Evolutionary conservation across 257 asterid genomes (phyloP).

Genomic region (Forsythia suspensa): DNA sequence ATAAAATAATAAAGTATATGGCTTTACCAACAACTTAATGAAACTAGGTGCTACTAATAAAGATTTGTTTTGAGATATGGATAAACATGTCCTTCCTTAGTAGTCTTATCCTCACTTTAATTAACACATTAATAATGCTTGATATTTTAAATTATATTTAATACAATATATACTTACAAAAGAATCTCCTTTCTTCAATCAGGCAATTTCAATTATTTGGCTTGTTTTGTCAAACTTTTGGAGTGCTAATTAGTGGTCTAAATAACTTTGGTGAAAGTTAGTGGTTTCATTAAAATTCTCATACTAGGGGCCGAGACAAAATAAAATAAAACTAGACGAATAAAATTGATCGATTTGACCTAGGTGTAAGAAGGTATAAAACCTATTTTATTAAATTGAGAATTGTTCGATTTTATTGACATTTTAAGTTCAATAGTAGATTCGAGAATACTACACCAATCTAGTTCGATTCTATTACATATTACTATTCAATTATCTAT

Average conservation of each 20-base stretch:
- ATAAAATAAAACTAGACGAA: background rate
- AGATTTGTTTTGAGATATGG: background rate
- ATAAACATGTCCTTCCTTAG: background rate
- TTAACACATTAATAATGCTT: background rate
- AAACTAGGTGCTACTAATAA: background rate
- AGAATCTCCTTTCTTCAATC: too few species aligned
- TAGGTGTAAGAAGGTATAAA: background rate
- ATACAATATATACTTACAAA: too few species aligned
- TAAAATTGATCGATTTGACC: background rate
- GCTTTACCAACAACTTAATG: background rate
- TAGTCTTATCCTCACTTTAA: background rate
- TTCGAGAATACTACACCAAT: background rate
- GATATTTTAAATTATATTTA: too few species aligned
- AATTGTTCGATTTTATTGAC: background rate
- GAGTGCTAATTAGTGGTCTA: too few species aligned
- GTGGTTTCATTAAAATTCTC: too few species aligned
- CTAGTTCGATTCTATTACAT: background rate
- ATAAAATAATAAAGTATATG: background rate
- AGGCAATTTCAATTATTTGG: too few species aligned
- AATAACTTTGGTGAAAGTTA: too few species aligned
- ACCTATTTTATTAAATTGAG: background rate
- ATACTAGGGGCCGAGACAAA: background rate
- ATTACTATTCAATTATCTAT: background rate
- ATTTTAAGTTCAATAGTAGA: background rate
- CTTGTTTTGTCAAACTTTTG: too few species aligned